A percentile compares a stretch with the other conserved stretches of the same genome.
These are phyloP conservation scores for Perkinsus marinus DNA, from an alignment of 169 alveolate species.

Conservation along the genomic window DNA sequence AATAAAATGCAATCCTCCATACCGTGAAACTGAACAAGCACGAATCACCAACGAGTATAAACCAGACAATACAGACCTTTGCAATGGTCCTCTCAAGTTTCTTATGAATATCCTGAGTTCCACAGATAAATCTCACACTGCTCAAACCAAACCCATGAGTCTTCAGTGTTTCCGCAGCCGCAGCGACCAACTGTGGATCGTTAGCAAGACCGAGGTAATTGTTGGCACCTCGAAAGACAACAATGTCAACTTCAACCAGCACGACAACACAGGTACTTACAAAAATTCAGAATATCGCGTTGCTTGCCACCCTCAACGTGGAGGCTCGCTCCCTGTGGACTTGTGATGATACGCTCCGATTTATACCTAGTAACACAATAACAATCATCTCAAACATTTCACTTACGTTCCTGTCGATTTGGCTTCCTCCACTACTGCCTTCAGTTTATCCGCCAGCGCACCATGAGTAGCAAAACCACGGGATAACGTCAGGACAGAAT, in stretches of 20 bases:
- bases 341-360: background rate
- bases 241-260: no score
- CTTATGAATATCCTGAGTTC: conserved; percentile 37
- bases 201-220: conserved; percentile 39
- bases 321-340: background rate
- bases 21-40: conserved; percentile 11
- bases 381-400: no score
- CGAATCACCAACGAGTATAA: no score
- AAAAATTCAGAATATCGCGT: conserved; percentile 33
- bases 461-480: no score
- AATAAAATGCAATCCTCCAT: conserved; percentile 35
- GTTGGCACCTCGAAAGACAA: conserved; percentile 16
- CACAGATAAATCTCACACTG: conserved; percentile 33
- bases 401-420: no score
- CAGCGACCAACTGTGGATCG: conserved; percentile 12
- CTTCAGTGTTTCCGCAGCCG: conserved; percentile 27
- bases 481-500: no score
- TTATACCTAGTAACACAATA: background rate
- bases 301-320: background rate
- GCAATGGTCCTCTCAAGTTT: conserved; percentile 29
- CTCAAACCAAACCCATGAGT: conserved; percentile 37
- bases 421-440: no score
- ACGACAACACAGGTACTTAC: no score
- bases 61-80: background rate
- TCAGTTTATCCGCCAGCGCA: no score